Evolutionary conservation across 2,329 filamentous ascomycete species (phyloP).

Genomic region (Xylaria sp.): DNA sequence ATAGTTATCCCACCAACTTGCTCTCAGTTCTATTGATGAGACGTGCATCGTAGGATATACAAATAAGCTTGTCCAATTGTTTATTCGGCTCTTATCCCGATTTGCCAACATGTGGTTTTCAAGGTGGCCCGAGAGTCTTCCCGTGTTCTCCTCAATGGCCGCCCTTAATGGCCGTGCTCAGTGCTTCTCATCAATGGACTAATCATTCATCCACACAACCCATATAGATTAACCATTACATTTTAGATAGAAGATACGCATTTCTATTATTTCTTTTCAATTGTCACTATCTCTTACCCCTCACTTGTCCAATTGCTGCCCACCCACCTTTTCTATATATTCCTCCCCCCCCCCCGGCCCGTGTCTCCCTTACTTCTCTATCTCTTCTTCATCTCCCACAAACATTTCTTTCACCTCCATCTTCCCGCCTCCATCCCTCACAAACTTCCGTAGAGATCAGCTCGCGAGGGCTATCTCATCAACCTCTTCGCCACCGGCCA

Average conservation of each 20-base stretch:
- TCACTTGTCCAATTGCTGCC: neutral
- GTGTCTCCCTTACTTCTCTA: neutral
- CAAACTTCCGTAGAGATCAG: neutral
- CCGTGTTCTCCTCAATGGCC: neutral
- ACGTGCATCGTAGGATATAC: neutral
- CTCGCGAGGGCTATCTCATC: neutral
- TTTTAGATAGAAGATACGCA: neutral
- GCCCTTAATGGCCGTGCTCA: neutral
- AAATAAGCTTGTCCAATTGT: neutral
- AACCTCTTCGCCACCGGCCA: too few relatives aligned
- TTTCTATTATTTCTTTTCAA: neutral
- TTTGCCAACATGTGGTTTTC: neutral
- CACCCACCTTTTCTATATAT: neutral
- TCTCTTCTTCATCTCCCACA: conserved; percentile 8
- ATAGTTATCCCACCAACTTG: neutral
- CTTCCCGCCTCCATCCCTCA: neutral
- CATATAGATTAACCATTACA: neutral
- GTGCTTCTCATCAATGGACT: neutral
- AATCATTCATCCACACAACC: neutral
- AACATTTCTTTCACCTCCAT: neutral
- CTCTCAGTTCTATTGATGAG: neutral
- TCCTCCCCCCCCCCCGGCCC: neutral
- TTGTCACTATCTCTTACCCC: neutral
- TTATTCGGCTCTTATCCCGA: too few relatives aligned
- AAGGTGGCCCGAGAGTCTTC: neutral